A percentile compares a stretch with the other conserved stretches of the same genome.
phyloP scores from a whole-genome alignment of 768 basidiomycete genomes.

The Tylopilus vinaceipallidus region DNA sequence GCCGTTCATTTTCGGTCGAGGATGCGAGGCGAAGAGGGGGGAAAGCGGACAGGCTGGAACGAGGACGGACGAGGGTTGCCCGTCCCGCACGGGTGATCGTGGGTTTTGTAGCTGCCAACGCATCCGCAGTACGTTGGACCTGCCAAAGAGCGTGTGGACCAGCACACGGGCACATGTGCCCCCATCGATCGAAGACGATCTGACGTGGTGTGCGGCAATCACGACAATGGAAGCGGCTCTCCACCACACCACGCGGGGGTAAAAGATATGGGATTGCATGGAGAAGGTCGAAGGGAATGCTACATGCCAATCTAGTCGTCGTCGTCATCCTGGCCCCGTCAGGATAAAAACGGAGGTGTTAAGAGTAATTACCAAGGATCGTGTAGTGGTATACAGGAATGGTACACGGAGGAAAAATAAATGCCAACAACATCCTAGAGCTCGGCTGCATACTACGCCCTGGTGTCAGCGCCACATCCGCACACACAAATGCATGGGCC shows the following conservation, averaged over 20 bases:
- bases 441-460: slow-evolving; percentile 24
- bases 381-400: neutral
- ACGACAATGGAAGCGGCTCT: too few relatives aligned
- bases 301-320: slow-evolving; percentile 14
- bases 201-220: too few relatives aligned
- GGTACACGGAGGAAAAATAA: neutral
- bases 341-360: neutral
- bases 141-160: too few relatives aligned
- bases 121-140: too few relatives aligned
- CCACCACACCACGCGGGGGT: too few relatives aligned
- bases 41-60: too few relatives aligned
- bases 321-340: neutral
- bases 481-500: neutral
- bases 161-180: too few relatives aligned
- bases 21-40: too few relatives aligned
- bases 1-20: too few relatives aligned
- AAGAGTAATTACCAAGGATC: slow-evolving; percentile 5
- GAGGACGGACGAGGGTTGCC: too few relatives aligned
- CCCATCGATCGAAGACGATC: slow-evolving; percentile 32
- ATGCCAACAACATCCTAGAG: slow-evolving; percentile 10
- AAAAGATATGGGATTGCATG: slow-evolving; percentile 6
- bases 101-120: slow-evolving; percentile 45
- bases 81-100: too few relatives aligned
- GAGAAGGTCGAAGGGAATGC: slow-evolving; percentile 14
- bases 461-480: neutral